Evolutionary conservation across 73 alveolate species (phyloP).

Genomic region (Tetrahymena elliotti): DNA sequence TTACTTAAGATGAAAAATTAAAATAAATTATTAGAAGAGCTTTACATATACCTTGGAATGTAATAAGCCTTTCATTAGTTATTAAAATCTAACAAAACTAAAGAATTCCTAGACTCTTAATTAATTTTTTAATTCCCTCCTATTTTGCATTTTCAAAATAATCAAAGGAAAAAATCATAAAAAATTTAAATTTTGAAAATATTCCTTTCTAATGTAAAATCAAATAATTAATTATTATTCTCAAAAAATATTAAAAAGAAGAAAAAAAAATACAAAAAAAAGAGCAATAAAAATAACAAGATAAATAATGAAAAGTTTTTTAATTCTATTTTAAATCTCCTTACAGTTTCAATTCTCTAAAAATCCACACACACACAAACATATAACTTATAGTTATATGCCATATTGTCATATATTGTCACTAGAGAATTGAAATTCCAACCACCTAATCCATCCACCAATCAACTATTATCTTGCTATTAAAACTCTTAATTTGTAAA

Average conservation of each 20-base stretch:
- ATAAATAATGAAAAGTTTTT: background rate
- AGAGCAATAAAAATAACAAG: background rate
- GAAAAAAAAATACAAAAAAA: background rate
- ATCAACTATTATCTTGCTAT: background rate
- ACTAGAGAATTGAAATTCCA: background rate
- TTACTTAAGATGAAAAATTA: background rate
- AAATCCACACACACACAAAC: background rate
- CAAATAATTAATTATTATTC: background rate
- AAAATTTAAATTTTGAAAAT: background rate
- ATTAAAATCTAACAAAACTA: background rate
- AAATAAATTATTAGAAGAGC: background rate
- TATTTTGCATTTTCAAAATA: background rate
- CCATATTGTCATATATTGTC: background rate
- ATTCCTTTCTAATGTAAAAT: background rate
- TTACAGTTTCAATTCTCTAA: background rate
- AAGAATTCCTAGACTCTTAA: background rate
- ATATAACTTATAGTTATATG: background rate
- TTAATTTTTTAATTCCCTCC: background rate
- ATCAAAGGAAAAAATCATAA: background rate
- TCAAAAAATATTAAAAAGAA: background rate
- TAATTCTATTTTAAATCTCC: background rate
- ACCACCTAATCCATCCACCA: background rate
- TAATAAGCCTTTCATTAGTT: background rate
- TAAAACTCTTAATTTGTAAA: background rate
- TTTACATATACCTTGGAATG: background rate